Evolutionary conservation across 164 flowering plant species (phyloP), one percentile per base, ranked within the genome.

Genomic region (Amborella trichopoda): DNA sequence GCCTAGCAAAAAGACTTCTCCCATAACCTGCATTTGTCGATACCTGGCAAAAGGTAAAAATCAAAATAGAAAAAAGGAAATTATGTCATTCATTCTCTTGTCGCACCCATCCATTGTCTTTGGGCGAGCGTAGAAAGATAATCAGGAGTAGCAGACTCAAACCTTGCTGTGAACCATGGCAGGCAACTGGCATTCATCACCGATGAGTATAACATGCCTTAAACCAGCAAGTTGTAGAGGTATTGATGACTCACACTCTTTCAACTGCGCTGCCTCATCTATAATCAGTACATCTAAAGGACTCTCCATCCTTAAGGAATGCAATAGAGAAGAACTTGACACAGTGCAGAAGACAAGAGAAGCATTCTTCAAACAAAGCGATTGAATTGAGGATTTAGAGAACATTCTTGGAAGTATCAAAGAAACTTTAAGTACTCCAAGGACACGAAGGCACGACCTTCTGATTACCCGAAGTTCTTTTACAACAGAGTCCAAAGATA

Each of bases 231-330:
- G 56, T 39, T 64, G 78, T 20, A 76, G 44, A 0, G 86, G 78
- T 5, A 79, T 70, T 2, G 44, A 22, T 9, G 85, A 71, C 41
- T 78, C 81, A 50, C 71, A 71, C 47, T 79, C 82, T 48, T 66
- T 76, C 6, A 78, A 40, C 42, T 73, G 79, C 2, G 80, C 76
- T 12, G 77, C 85, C 64, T 74, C 81, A 45, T 78, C 81, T 37
- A 78, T 58, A 9, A 78, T 52, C 32, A 71, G 44, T 41, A 69
- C 27, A 23, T 66, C 25, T 19, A 74, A 12, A 1, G 55, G 62
- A 6, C 14, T 3, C 19, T 2, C n/a, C 9, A 20, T 55, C 25
- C 28, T 48, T 1, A 16, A 14, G 3, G 0, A 14, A 19, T 47
- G 62, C 38, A 71, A 33, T 28, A 45, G 53, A 37, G 26, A 46